A percentile compares a stretch with the other conserved stretches of the same genome.
These are phyloP conservation scores for Penstemon eatonii DNA, from an alignment of 257 asterid species.

Conservation along the genomic window DNA sequence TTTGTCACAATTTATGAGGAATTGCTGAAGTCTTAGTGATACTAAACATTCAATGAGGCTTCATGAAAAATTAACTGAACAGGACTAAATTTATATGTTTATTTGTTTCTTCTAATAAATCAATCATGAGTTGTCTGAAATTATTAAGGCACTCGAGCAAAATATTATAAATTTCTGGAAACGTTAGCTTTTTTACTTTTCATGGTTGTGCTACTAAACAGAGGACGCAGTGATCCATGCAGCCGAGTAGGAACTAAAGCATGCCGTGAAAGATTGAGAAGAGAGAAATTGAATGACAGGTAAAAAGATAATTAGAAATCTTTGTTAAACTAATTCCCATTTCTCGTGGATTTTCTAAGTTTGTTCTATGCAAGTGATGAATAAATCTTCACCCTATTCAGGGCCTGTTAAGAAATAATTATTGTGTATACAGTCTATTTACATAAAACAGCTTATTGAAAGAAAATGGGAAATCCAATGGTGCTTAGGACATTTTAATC, in stretches of 20 bases:
- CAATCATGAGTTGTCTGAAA: no score
- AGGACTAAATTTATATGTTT: no score
- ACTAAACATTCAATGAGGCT: no score
- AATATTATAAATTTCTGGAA: no score
- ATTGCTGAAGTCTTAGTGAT: no score
- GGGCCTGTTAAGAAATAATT: neutral
- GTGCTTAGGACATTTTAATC: conserved; percentile 11
- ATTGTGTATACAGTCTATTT: neutral
- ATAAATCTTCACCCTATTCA: neutral
- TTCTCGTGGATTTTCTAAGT: neutral
- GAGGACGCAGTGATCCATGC: conserved; percentile 64
- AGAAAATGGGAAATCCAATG: conserved; percentile 6
- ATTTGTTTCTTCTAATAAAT: neutral
- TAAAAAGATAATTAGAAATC: conserved; percentile 20
- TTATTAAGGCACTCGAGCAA: no score
- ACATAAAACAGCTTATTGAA: conserved; percentile 13
- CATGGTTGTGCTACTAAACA: conserved; percentile 31
- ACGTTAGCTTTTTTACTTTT: neutral
- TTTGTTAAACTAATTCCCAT: conserved; percentile 4
- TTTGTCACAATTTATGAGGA: no score
- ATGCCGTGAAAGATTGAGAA: conserved; percentile 84
- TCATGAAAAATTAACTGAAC: no score
- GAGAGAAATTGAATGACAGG: conserved; percentile 85
- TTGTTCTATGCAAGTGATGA: neutral
- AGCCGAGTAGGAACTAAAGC: conserved; percentile 70